Evolutionary conservation across 1,284 basidiomycete genomes (phyloP), one percentile per base, ranked within the genome.

Genomic region (Xerocomus minutiporus): DNA sequence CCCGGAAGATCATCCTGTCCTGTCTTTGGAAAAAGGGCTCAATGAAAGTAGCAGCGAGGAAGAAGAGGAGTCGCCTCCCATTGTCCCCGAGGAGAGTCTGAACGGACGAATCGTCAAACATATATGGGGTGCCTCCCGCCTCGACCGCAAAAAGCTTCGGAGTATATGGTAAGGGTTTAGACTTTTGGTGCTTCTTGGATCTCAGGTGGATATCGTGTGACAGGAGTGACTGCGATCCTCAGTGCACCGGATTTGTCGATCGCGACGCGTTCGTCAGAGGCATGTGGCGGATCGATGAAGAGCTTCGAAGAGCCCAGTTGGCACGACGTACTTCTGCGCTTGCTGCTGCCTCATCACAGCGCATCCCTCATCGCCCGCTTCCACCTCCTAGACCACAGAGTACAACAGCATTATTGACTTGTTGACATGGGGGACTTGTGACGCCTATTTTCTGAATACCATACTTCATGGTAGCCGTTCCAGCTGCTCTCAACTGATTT

Each of bases 281-380:
- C 38, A 90, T 91, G 87, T 89, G 87, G 87, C 77, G 81, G 20
- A 88, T 92, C 35, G 89, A 92, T 68, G 88, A 91, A 65, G 88
- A 90, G 60, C 75, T 92, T n/a, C 74, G 84, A 13, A 77, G 78
- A 43, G 75, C 77, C 13, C 80, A 83, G 59, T 64, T 78, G 36
- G 62, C 59, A 13, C 62, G 61, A 17, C 73, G 75, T 41, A 68
- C 69, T 23, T 68, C 74, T 31, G 74, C 74, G 12, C 67, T 71
- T 34, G 69, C 58, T 29, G 68, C 57, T 2, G 69, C 66, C 26
- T 68, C 66, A 5, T 71, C 68, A 9, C 69, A 69, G 31, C 69
- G 66, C 42, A 69, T 71, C 17, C 66, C 66, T 36, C 69, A 71
- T 40, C 66, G 66, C 4, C 69, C 66, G 11, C 48, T 67, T 39